These are phyloP conservation scores for Oldenlandia corymbosa DNA, from an alignment of 257 asterid species.

Conservation along the genomic window DNA sequence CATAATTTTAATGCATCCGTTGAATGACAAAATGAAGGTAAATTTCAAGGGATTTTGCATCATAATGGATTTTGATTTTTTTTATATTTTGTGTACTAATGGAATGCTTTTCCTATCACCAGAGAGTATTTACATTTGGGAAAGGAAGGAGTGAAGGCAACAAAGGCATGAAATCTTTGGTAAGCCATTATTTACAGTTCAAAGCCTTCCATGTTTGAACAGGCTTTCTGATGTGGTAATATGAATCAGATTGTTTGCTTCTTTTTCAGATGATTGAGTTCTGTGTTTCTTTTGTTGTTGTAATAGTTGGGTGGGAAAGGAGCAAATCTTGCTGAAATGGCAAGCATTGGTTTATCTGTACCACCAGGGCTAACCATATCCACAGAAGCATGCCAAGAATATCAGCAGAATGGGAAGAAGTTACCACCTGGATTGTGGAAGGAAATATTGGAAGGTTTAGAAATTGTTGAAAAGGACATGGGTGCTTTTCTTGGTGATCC, in stretches of 20 bases:
- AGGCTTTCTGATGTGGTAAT: too few species aligned
- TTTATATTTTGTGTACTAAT: not conserved
- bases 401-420: constrained; percentile 63
- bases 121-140: constrained; percentile 88
- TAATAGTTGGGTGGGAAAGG: constrained; percentile 90
- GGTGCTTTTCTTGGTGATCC: constrained; percentile 87
- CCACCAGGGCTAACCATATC: constrained; percentile 97
- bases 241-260: not conserved
- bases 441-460: constrained; percentile 67
- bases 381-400: constrained; percentile 93
- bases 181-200: constrained; percentile 24
- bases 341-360: constrained; percentile 87
- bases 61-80: not conserved
- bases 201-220: not conserved
- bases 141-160: constrained; percentile 90
- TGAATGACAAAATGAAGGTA: constrained; percentile 14
- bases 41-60: not conserved
- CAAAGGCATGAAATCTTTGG: constrained; percentile 95
- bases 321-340: constrained; percentile 99
- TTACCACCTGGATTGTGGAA: constrained; percentile 76
- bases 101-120: constrained; percentile 5
- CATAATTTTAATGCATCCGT: not conserved
- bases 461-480: constrained; percentile 66
- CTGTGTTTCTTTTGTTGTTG: not conserved
- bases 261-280: not conserved